Evolutionary conservation across 768 basidiomycete species (phyloP).

Genomic region (Trametes cingulata): DNA sequence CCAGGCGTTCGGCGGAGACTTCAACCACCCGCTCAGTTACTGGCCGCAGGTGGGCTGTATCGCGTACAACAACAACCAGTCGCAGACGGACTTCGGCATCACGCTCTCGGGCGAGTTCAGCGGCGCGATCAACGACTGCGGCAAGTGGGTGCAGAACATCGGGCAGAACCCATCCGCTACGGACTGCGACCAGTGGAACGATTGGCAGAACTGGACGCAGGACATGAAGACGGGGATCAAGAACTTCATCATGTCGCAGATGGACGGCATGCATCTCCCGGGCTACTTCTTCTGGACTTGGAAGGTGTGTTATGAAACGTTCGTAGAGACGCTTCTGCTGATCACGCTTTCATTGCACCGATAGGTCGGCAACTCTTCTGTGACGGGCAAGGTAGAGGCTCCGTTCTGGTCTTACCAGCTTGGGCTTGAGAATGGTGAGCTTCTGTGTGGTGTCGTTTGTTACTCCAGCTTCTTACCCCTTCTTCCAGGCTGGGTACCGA

Average conservation of each 20-base stretch:
- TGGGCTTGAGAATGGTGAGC: conserved; percentile 57
- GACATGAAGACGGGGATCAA: conserved; percentile 52
- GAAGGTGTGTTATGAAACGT: conserved; percentile 46
- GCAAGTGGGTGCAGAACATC: conserved; percentile 46
- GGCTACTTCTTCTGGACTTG: conserved; percentile 81
- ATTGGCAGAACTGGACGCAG: conserved; percentile 54
- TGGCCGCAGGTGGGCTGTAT: conserved; percentile 29
- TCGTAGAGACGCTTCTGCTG: not conserved
- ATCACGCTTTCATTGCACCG: not conserved
- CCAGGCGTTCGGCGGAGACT: conserved; percentile 30
- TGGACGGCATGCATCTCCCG: conserved; percentile 59
- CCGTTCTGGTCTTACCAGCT: conserved; percentile 75
- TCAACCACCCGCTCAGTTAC: conserved; percentile 27
- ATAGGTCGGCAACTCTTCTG: conserved; percentile 55
- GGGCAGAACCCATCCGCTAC: conserved; percentile 19
- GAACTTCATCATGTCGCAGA: conserved; percentile 53
- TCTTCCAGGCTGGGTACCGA: conserved; percentile 62
- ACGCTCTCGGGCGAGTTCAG: conserved; percentile 79
- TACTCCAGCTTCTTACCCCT: not conserved
- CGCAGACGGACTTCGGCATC: conserved; percentile 61
- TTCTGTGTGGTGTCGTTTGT: not conserved
- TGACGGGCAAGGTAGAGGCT: conserved; percentile 46
- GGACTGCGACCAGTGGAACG: conserved; percentile 45
- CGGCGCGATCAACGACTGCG: conserved; percentile 66
- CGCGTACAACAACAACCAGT: conserved; percentile 29